Evolutionary conservation across 176 grass and related monocot genomes (phyloP).

Genomic region (Carex littledalei): DNA sequence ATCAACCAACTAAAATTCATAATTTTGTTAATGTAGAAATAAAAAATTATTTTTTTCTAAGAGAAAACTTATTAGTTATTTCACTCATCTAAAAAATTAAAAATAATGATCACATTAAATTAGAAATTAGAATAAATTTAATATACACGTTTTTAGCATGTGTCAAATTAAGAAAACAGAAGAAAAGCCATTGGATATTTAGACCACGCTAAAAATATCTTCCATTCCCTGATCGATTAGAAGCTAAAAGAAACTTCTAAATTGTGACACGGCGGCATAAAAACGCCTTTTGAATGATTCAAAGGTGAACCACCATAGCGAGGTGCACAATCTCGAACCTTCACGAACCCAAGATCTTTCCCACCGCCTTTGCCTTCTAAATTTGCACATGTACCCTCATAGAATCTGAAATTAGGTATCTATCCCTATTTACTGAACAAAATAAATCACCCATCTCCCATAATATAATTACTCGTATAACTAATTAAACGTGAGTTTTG

Average conservation of each 20-base stretch:
- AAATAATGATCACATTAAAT: too few species aligned
- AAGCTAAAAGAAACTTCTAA: background rate
- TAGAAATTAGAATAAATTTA: too few species aligned
- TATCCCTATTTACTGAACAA: background rate
- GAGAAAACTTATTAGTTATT: too few species aligned
- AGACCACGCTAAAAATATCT: background rate
- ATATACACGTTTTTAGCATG: too few species aligned
- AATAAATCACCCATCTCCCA: too few species aligned
- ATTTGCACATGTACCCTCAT: background rate
- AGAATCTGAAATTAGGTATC: background rate
- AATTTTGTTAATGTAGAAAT: too few species aligned
- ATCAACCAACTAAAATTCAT: too few species aligned
- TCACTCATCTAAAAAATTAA: too few species aligned
- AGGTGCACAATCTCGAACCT: slow-evolving; percentile 39
- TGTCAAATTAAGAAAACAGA: background rate
- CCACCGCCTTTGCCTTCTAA: slow-evolving; percentile 11
- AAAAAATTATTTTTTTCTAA: too few species aligned
- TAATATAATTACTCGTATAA: too few species aligned
- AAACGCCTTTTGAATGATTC: background rate
- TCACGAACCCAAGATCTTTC: slow-evolving; percentile 40
- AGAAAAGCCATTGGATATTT: background rate
- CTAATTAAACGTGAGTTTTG: too few species aligned
- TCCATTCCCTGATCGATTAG: background rate
- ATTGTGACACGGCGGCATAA: background rate
- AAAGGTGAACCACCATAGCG: background rate